These are phyloP conservation scores for Dianthus caryophyllus DNA, from an alignment of 148 eudicot species.

Conservation along the genomic window DNA sequence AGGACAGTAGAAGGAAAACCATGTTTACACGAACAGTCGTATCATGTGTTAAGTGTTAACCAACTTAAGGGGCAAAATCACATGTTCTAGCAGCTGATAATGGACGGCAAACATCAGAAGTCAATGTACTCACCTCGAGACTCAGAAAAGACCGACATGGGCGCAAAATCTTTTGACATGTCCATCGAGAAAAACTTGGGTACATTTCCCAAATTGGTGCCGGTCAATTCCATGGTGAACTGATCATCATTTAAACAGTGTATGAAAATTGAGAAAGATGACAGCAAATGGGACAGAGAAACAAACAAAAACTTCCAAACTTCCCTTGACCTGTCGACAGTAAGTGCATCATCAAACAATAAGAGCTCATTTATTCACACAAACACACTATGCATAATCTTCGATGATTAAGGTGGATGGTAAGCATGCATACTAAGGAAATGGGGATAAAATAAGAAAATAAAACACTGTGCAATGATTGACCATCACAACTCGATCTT, in stretches of 20 bases:
- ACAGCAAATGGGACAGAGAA: conserved; percentile 13
- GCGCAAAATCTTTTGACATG: conserved; percentile 61
- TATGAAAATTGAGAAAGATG: conserved; percentile 23
- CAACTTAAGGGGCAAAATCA: neutral
- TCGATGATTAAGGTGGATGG: neutral
- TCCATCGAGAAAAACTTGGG: conserved; percentile 71
- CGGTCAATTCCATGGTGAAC: conserved; percentile 82
- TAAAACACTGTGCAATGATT: neutral
- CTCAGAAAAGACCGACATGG: conserved; percentile 81
- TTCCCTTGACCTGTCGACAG: conserved; percentile 13
- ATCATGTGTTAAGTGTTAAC: neutral
- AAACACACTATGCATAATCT: neutral
- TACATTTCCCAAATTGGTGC: conserved; percentile 49
- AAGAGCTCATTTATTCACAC: conserved; percentile 8
- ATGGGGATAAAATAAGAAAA: neutral
- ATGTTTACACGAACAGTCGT: neutral
- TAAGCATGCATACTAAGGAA: neutral
- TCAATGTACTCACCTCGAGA: conserved; percentile 52
- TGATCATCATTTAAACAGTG: conserved; percentile 40
- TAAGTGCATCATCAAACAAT: neutral
- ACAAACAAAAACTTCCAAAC: conserved; percentile 16
- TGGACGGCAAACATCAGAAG: neutral
- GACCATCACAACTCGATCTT: neutral
- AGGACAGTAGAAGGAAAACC: neutral
- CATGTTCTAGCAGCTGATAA: neutral